Evolutionary conservation across 257 asterid species (phyloP).

Genomic region (Asclepias syriaca): DNA sequence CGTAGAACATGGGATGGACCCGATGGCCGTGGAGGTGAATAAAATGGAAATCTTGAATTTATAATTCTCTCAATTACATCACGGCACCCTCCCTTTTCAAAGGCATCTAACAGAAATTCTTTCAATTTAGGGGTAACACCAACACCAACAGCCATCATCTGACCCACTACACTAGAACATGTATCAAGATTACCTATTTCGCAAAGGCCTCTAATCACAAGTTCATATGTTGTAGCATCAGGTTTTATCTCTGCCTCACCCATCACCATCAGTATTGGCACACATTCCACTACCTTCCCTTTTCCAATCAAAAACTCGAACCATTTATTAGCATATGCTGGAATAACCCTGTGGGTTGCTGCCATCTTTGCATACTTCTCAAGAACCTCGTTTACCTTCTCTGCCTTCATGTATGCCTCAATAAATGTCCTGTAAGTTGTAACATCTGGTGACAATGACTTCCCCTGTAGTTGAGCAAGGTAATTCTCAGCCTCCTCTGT

Average conservation of each 20-base stretch:
- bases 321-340: slow-evolving; percentile 72
- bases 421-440: slow-evolving; percentile 61
- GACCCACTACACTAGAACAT: slow-evolving; percentile 35
- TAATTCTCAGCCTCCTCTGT: slow-evolving; percentile 70
- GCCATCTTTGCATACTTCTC: slow-evolving; percentile 71
- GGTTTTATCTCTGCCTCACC: slow-evolving; percentile 74
- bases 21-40: slow-evolving; percentile 25
- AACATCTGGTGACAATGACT: slow-evolving; percentile 73
- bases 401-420: slow-evolving; percentile 59
- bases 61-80: slow-evolving; percentile 49
- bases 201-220: slow-evolving; percentile 63
- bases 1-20: slow-evolving; percentile 24
- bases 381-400: slow-evolving; percentile 45
- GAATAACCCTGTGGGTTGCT: slow-evolving; percentile 76
- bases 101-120: slow-evolving; percentile 48
- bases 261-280: slow-evolving; percentile 62
- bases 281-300: slow-evolving; percentile 54
- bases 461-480: slow-evolving; percentile 40
- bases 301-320: slow-evolving; percentile 63
- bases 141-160: slow-evolving; percentile 52
- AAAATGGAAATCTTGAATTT: slow-evolving; percentile 29
- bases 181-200: slow-evolving; percentile 43
- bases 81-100: slow-evolving; percentile 51
- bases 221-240: slow-evolving; percentile 67
- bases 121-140: slow-evolving; percentile 51